Conservation (phyloP, 139 green algal species). For the Astrephomene gubernaculifera region DNA sequence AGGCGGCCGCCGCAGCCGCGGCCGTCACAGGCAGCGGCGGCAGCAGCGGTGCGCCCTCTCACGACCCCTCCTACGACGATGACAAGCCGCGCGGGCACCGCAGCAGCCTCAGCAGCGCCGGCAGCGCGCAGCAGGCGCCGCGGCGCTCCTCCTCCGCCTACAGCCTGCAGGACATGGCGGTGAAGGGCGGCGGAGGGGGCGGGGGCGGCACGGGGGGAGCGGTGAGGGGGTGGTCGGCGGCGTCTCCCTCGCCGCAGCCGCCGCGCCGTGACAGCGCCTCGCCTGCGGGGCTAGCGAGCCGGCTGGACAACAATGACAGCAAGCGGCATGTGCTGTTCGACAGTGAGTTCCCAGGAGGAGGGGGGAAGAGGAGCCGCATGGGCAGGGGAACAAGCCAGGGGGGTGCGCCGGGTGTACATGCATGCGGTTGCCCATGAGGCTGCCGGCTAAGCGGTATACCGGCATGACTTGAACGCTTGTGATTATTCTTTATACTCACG, state of each 20-base stretch:
- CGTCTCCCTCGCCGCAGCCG: no score
- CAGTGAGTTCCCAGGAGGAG: constrained; percentile 19
- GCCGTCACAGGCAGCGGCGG: not conserved
- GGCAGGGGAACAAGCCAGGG: no score
- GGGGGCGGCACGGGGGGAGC: no score
- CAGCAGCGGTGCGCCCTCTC: not conserved
- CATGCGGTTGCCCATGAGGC: no score
- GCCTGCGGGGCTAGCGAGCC: not conserved
- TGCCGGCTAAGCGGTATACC: no score
- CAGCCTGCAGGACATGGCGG: no score
- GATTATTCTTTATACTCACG: no score
- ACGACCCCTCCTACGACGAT: constrained; percentile 8
- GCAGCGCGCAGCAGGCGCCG: not conserved
- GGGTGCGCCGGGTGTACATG: no score
- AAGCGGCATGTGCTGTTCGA: constrained; percentile 36
- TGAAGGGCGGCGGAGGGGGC: not conserved
- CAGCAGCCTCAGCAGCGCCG: not conserved
- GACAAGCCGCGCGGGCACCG: no score
- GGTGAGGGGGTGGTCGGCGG: no score
- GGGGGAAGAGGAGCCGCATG: no score
- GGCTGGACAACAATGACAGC: constrained; percentile 17
- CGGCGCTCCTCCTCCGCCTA: not conserved
- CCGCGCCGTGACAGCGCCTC: constrained; percentile 8
- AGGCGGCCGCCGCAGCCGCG: not conserved
- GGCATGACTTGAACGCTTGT: no score